Conservation (phyloP, 2,329 filamentous ascomycete genomes). For the Harringtonia aguacate region DNA sequence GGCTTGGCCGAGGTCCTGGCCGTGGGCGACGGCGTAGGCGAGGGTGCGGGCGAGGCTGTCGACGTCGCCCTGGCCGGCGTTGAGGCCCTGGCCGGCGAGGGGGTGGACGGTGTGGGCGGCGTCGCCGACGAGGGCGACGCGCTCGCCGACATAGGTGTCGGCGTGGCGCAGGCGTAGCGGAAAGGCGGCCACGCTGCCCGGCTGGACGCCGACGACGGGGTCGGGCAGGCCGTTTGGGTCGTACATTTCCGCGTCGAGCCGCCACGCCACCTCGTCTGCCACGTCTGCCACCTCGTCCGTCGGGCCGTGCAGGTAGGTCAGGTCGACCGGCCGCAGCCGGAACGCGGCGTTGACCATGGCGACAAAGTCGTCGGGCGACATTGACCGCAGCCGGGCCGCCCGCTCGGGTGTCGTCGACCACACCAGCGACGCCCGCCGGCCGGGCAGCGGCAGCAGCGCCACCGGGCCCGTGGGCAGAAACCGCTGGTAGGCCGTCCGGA, state of each 20-base stretch:
- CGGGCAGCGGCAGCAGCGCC: slow-evolving; percentile 81
- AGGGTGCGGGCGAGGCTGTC: slow-evolving; percentile 67
- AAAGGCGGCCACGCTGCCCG: slow-evolving; percentile 76
- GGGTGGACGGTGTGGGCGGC: slow-evolving; percentile 94
- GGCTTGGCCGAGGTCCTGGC: slow-evolving; percentile 74
- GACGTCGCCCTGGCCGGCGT: slow-evolving; percentile 85
- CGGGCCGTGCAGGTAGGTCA: slow-evolving; percentile 68
- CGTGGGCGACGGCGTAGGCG: slow-evolving; percentile 65
- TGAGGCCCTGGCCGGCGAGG: slow-evolving; percentile 86
- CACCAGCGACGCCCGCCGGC: slow-evolving; percentile 73
- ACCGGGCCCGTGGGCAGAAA: slow-evolving; percentile 90
- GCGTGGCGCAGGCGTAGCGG: slow-evolving; percentile 86
- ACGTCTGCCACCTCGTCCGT: slow-evolving; percentile 25
- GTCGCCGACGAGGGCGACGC: slow-evolving; percentile 86
- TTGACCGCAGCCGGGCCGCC: slow-evolving; percentile 67
- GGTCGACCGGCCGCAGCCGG: slow-evolving; percentile 65
- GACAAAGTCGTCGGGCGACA: slow-evolving; percentile 62
- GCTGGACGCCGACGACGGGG: slow-evolving; percentile 58
- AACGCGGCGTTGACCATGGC: slow-evolving; percentile 93
- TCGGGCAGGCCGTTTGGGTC: slow-evolving; percentile 50
- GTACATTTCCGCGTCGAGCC: slow-evolving; percentile 38
- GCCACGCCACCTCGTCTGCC: slow-evolving; percentile 53
- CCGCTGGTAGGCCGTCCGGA: slow-evolving; percentile 81
- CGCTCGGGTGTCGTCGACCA: slow-evolving; percentile 86
- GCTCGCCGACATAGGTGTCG: slow-evolving; percentile 83